Conservation (phyloP, 2,329 filamentous ascomycete genomes). For the Neurospora crassa region DNA sequence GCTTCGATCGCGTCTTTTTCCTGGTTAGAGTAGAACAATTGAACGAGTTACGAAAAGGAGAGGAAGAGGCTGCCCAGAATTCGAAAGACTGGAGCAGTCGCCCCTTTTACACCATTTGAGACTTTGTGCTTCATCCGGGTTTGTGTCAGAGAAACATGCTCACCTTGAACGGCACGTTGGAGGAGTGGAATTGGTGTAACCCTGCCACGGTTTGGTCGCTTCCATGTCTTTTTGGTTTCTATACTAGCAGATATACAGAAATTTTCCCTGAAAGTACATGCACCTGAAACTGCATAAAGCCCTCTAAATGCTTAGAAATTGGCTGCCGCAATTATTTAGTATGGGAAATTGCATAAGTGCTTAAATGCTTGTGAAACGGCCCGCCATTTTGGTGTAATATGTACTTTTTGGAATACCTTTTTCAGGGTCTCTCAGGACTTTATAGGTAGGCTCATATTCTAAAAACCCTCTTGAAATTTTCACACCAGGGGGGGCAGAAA, state of each 20-base stretch:
- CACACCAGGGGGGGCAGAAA: too few species aligned
- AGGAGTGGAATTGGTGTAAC: background rate
- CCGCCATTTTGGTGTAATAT: too few species aligned
- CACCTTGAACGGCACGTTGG: background rate
- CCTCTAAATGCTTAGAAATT: too few species aligned
- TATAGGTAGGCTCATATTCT: too few species aligned
- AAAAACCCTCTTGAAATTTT: too few species aligned
- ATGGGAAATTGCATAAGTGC: too few species aligned
- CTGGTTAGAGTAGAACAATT: background rate
- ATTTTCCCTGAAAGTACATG: too few species aligned
- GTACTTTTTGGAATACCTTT: too few species aligned
- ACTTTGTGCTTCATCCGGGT: background rate
- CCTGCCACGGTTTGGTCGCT: background rate
- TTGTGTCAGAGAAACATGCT: background rate
- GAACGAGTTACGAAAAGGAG: background rate
- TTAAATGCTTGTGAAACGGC: too few species aligned
- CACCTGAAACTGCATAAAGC: too few species aligned
- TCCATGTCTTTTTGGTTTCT: background rate
- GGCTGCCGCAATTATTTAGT: too few species aligned
- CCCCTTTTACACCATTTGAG: background rate
- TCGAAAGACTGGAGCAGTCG: background rate
- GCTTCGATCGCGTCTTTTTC: background rate
- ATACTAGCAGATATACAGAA: background rate
- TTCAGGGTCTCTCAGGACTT: too few species aligned
- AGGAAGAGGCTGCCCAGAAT: background rate